These are phyloP conservation scores for Trifolium pratense DNA, from an alignment of 306 rosid genomes.

Conservation along the genomic window DNA sequence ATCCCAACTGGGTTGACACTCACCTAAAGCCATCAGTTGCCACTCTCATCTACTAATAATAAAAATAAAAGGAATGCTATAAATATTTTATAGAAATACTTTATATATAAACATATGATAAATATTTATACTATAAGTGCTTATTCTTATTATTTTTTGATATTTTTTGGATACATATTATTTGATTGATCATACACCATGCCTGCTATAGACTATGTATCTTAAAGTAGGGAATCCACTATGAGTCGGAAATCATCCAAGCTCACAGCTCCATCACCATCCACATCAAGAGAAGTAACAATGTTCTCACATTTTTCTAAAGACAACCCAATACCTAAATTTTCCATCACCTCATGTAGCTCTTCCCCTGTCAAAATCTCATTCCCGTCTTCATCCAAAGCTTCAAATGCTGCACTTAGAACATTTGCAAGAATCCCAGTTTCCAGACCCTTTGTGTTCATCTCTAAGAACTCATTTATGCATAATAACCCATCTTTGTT, in stretches of 20 bases:
- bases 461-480: slow-evolving; percentile 46
- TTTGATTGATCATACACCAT: neutral
- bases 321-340: slow-evolving; percentile 49
- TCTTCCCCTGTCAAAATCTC: slow-evolving; percentile 63
- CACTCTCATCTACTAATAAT: too few relatives aligned
- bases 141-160: too few relatives aligned
- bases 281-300: slow-evolving; percentile 64
- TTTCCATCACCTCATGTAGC: slow-evolving; percentile 51
- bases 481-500: slow-evolving; percentile 68
- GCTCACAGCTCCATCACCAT: slow-evolving; percentile 77
- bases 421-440: slow-evolving; percentile 47
- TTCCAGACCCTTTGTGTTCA: slow-evolving; percentile 57
- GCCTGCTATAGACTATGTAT: too few relatives aligned
- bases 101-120: too few relatives aligned
- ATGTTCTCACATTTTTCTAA: slow-evolving; percentile 59
- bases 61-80: too few relatives aligned
- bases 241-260: slow-evolving; percentile 65
- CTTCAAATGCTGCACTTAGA: slow-evolving; percentile 54
- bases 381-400: slow-evolving; percentile 53
- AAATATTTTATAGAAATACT: too few relatives aligned
- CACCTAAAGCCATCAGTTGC: too few relatives aligned
- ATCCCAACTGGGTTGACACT: too few relatives aligned
- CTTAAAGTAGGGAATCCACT: slow-evolving; percentile 52
- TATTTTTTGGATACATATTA: neutral
- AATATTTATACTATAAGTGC: too few relatives aligned